These are phyloP conservation scores for Nissolia schottii DNA, from an alignment of 306 rosid species.

Conservation along the genomic window DNA sequence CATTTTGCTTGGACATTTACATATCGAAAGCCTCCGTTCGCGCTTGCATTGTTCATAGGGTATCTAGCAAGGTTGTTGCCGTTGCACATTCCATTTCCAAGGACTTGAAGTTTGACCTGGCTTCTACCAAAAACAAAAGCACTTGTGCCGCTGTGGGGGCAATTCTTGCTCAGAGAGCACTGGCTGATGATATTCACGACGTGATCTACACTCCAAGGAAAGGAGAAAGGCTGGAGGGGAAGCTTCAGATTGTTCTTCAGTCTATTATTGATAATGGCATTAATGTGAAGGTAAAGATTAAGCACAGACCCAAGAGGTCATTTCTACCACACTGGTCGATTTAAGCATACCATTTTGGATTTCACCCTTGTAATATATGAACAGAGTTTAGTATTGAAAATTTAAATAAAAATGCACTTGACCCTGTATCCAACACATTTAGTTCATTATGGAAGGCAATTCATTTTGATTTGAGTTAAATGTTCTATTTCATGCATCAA, in stretches of 20 bases:
- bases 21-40: slow-evolving; percentile 85
- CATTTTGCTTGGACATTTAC: slow-evolving; percentile 85
- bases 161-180: slow-evolving; percentile 77
- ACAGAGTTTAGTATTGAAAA: neutral
- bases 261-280: slow-evolving; percentile 67
- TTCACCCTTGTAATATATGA: neutral
- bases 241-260: slow-evolving; percentile 75
- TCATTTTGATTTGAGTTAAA: neutral
- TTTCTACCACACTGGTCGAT: slow-evolving; percentile 15
- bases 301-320: slow-evolving; percentile 52
- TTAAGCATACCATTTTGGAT: neutral
- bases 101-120: slow-evolving; percentile 72
- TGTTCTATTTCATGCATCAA: slow-evolving; percentile 15
- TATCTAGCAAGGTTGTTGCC: slow-evolving; percentile 76
- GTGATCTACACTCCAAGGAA: slow-evolving; percentile 78
- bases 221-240: slow-evolving; percentile 80
- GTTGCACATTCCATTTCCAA: slow-evolving; percentile 90
- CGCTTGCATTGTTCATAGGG: slow-evolving; percentile 75
- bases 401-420: neutral
- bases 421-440: neutral
- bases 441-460: neutral
- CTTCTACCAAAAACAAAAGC: slow-evolving; percentile 60
- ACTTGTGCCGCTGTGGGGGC: slow-evolving; percentile 88
- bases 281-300: slow-evolving; percentile 73
- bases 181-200: slow-evolving; percentile 89